Percentiles rank a stretch among this genome's conserved stretches.
phyloP scores from a whole-genome alignment of 768 basidiomycete species.

The Termitomyces titanicus region DNA sequence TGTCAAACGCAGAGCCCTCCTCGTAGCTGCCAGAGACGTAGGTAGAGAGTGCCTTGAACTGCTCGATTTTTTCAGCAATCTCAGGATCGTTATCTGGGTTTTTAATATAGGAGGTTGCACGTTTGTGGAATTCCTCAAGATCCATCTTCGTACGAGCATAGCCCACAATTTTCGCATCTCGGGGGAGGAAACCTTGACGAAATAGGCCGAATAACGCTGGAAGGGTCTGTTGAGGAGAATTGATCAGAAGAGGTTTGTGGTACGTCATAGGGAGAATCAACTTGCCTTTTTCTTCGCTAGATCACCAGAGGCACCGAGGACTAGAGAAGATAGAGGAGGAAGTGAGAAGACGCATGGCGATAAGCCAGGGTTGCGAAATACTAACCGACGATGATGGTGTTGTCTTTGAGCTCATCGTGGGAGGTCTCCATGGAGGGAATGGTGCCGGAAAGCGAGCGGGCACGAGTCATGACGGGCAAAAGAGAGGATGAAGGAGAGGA shows the following conservation, averaged over 20 bases:
- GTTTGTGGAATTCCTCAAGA: constrained; percentile 76
- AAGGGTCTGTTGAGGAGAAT: constrained; percentile 66
- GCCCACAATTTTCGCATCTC: constrained; percentile 85
- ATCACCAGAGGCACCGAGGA: constrained; percentile 95
- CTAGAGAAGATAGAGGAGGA: constrained; percentile 32
- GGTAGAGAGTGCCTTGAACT: constrained; percentile 78
- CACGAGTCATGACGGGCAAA: constrained; percentile 36
- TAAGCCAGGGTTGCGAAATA: constrained; percentile 21
- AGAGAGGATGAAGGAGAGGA: constrained; percentile 4
- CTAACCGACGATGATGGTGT: constrained; percentile 86
- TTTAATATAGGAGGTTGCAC: constrained; percentile 85
- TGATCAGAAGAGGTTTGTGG: constrained; percentile 8
- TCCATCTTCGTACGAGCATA: constrained; percentile 98
- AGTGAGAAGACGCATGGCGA: constrained; percentile 8
- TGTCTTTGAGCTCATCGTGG: constrained; percentile 73
- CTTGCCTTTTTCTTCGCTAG: constrained; percentile 96
- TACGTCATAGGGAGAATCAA: neutral
- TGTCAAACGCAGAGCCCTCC: constrained; percentile 72
- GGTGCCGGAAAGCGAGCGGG: constrained; percentile 68
- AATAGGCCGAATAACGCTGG: constrained; percentile 93
- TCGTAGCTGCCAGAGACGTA: constrained; percentile 92
- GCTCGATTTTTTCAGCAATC: constrained; percentile 59
- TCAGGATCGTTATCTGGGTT: constrained; percentile 59
- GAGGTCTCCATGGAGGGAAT: constrained; percentile 87
- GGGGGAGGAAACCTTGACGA: constrained; percentile 75